Base-by-base conservation (phyloP, 768 basidiomycete genomes). In the Macrolepiota albuminosa region DNA sequence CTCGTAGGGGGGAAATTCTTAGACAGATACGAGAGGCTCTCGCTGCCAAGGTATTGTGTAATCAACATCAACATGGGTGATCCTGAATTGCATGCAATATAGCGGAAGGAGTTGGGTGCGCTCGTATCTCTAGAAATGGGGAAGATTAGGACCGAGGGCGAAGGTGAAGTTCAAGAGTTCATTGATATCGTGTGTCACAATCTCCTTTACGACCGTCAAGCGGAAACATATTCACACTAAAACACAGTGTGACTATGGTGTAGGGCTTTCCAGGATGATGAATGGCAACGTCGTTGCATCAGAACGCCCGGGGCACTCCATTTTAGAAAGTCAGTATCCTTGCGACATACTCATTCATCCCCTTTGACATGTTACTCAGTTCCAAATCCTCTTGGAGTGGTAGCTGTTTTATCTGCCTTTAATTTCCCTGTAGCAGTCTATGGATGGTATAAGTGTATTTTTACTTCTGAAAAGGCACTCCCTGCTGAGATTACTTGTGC, bases 341-440 rank as follows among this genome's bases (percentile, higher is more conserved):
- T 31, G 51, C 53, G 48, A 55, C 59, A 48, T 18, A 57, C 58
- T 63, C 55, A 65, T 45, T 42, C 42, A 49, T 60, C 6, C 11
- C 31, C 8, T 50, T 56, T 67, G 56, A 64, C 63, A 68, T 67
- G 62, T 63, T 67, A 62, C 65, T 10, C 71, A 94, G 93, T 96
- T 4, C 91, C 95, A 9, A 97, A 97, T 70, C 95, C 96, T 24
- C 80, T 98, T 50, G 82, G 83, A 18, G 79, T 84, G 45, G 81
- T 84, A 42, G 86, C 79, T 34, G 84, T 96, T 10, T 75, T 98
- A 54, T 89, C 92, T 24, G 96, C 96, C 0, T 98, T 97, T 79
- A 98, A 98, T 72, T 98, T 98, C 70, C 96, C 96, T 10, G 87
- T 93, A 46, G 94, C 94, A 37, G 93, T 95, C 47, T 93, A 92